Evolutionary conservation across 2,329 filamentous ascomycete genomes (phyloP).

Genomic region (Trichoderma sp.): DNA sequence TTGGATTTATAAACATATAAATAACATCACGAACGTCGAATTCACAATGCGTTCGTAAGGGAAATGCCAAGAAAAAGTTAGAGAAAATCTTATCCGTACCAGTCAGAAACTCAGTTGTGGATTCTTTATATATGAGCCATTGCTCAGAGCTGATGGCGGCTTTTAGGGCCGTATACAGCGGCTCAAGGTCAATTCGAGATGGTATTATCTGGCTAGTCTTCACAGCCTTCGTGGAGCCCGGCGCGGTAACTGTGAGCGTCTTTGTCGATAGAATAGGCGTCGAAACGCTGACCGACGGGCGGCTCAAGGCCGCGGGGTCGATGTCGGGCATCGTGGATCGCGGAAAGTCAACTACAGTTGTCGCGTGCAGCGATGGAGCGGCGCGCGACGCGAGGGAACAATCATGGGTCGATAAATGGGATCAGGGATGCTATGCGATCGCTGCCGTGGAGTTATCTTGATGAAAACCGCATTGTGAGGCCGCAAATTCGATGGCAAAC

Average conservation of each 20-base stretch:
- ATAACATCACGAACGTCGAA: neutral
- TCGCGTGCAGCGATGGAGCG: conserved; percentile 54
- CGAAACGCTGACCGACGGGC: conserved; percentile 60
- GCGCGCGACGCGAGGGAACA: conserved; percentile 49
- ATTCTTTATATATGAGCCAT: conserved; percentile 67
- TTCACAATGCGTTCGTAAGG: neutral
- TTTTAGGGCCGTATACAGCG: conserved; percentile 66
- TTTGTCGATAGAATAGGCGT: conserved; percentile 64
- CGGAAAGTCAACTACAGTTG: conserved; percentile 40
- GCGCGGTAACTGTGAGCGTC: conserved; percentile 57
- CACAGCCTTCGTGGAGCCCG: conserved; percentile 54
- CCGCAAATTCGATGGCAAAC: conserved; percentile 46
- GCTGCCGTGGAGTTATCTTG: conserved; percentile 44
- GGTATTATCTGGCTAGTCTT: conserved; percentile 67
- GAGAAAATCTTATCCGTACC: conserved; percentile 48
- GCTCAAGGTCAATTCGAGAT: conserved; percentile 68
- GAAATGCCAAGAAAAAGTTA: neutral
- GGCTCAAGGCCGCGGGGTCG: conserved; percentile 70
- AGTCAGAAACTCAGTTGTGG: conserved; percentile 64
- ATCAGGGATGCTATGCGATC: conserved; percentile 49
- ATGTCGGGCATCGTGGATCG: conserved; percentile 65
- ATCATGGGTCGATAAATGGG: conserved; percentile 51
- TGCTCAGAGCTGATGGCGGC: conserved; percentile 61
- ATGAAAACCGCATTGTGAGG: conserved; percentile 52
- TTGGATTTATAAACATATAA: neutral